Evolutionary conservation across 2,329 filamentous ascomycete genomes (phyloP).

Genomic region (Stagonosporopsis chrysanthemi): DNA sequence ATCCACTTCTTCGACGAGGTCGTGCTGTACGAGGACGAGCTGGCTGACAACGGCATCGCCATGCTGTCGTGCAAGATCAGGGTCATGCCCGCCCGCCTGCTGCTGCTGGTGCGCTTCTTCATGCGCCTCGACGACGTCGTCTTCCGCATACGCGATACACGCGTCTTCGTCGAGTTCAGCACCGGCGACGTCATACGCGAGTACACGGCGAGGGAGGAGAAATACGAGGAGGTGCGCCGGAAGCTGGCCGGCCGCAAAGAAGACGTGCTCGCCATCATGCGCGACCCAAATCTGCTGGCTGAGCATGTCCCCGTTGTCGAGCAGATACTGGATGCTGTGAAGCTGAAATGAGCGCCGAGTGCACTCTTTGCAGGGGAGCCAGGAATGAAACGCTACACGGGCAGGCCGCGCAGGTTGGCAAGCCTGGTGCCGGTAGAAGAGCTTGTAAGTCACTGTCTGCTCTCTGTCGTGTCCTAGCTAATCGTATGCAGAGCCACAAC

Average conservation of each 20-base stretch:
- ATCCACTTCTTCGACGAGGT: conserved; percentile 98
- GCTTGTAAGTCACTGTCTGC: neutral
- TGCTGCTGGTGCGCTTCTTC: conserved; percentile 86
- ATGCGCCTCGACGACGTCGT: conserved; percentile 92
- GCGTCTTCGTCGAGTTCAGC: conserved; percentile 89
- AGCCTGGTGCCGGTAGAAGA: neutral
- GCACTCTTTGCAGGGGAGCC: neutral
- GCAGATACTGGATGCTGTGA: conserved; percentile 67
- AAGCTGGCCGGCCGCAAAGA: conserved; percentile 65
- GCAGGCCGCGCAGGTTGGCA: neutral
- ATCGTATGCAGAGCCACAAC: neutral
- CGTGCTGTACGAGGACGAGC: conserved; percentile 94
- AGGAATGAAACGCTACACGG: neutral
- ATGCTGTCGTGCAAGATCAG: conserved; percentile 89
- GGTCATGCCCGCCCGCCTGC: conserved; percentile 87
- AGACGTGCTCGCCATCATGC: conserved; percentile 76
- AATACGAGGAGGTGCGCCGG: conserved; percentile 76
- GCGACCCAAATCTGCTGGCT: conserved; percentile 77
- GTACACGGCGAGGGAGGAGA: conserved; percentile 86
- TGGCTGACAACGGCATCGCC: conserved; percentile 96
- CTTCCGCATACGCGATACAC: conserved; percentile 85
- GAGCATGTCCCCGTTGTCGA: conserved; percentile 70
- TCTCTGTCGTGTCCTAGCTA: neutral
- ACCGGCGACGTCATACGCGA: conserved; percentile 82
- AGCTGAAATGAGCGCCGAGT: conserved; percentile 37